Conservation (phyloP, 1,139 yeast species). For the Taiozyma onychis region DNA sequence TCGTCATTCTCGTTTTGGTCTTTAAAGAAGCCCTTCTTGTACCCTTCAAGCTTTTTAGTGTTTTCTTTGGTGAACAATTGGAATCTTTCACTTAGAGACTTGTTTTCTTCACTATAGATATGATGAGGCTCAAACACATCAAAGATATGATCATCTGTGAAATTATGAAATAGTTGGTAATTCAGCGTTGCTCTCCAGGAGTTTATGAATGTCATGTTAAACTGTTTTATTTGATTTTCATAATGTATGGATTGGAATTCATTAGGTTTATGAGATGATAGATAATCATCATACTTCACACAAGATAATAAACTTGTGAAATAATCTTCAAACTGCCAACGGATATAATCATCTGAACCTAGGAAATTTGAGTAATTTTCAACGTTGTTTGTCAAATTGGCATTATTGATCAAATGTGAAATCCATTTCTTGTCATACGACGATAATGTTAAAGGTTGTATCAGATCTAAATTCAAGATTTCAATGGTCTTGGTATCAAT, state of each 20-base stretch:
- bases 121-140: slow-evolving; percentile 84
- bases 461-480: slow-evolving; percentile 36
- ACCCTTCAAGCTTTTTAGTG: slow-evolving; percentile 20
- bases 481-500: slow-evolving; percentile 47
- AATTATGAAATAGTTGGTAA: slow-evolving; percentile 60
- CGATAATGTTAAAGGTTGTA: slow-evolving; percentile 45
- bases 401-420: slow-evolving; percentile 21
- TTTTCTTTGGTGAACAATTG: slow-evolving; percentile 22
- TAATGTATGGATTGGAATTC: slow-evolving; percentile 9
- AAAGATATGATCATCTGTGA: slow-evolving; percentile 85
- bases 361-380: slow-evolving; percentile 45
- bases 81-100: slow-evolving; percentile 29
- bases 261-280: slow-evolving; percentile 32
- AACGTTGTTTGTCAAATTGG: slow-evolving; percentile 20
- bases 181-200: slow-evolving; percentile 66
- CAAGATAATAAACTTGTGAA: slow-evolving; percentile 69
- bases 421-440: slow-evolving; percentile 66
- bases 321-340: slow-evolving; percentile 89
- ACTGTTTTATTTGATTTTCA: slow-evolving; percentile 38
- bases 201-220: slow-evolving; percentile 51
- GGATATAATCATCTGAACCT: slow-evolving; percentile 87
- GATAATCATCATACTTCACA: slow-evolving; percentile 61
- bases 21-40: slow-evolving; percentile 10
- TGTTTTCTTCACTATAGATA: slow-evolving; percentile 28
- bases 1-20: slow-evolving; percentile 7